Conservation (phyloP, 208 protist genomes). For the Crithidia brevicula region DNA sequence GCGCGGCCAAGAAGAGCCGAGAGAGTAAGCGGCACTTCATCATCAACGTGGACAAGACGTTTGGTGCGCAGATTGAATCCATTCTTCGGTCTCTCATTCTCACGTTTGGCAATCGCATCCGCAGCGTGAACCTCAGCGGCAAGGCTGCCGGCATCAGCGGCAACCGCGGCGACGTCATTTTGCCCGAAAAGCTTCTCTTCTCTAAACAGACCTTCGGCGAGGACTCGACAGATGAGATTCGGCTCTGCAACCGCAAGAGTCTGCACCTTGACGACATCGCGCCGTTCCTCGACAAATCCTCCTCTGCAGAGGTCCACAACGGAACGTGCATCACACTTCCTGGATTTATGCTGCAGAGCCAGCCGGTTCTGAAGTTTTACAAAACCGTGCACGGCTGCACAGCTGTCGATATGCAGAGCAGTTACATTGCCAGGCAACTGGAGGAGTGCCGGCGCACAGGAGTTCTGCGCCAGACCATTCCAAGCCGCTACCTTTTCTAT, state of each 20-base stretch:
- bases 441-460: slow-evolving; percentile 74
- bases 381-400: slow-evolving; percentile 76
- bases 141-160: slow-evolving; percentile 72
- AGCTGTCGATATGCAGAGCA: slow-evolving; percentile 87
- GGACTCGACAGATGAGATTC: slow-evolving; percentile 79
- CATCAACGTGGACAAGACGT: slow-evolving; percentile 90
- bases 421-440: slow-evolving; percentile 77
- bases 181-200: slow-evolving; percentile 80
- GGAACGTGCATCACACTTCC: slow-evolving; percentile 76
- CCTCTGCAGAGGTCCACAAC: slow-evolving; percentile 35
- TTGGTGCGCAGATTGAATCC: slow-evolving; percentile 80
- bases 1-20: slow-evolving; percentile 8
- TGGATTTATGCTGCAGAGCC: slow-evolving; percentile 80
- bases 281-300: slow-evolving; percentile 52
- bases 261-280: slow-evolving; percentile 42
- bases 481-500: slow-evolving; percentile 83
- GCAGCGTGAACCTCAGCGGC: slow-evolving; percentile 77
- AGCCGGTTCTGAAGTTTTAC: slow-evolving; percentile 78
- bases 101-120: slow-evolving; percentile 74
- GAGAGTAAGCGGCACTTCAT: slow-evolving; percentile 57
- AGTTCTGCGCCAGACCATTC: slow-evolving; percentile 47
- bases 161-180: slow-evolving; percentile 79
- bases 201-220: slow-evolving; percentile 86
- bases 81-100: slow-evolving; percentile 71
- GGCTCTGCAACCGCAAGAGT: slow-evolving; percentile 61